Base-by-base conservation (phyloP, 805 yeast genomes). In the Wickerhamiella occidentalis region DNA sequence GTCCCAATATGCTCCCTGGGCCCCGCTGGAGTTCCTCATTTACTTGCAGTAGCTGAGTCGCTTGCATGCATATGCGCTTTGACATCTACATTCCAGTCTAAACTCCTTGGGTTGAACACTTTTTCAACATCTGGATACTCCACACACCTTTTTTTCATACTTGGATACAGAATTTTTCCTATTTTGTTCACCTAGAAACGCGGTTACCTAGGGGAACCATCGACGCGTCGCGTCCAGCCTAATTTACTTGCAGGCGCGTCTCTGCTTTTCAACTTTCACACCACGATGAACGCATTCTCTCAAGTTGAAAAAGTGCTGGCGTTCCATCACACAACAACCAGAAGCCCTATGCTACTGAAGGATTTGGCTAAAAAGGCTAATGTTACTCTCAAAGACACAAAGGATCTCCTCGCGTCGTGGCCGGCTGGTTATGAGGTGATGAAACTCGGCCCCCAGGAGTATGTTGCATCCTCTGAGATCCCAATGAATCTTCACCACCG, bases 321-420 rank as follows among this genome's bases (percentile, higher is more conserved):
- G 19, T 37, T 26, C 18, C 48, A 45, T 19, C 48, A 45, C 28
- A 28, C 43, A 25, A 45, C 43, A 3, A 37, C 43, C 11, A 19
- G 9, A 5, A 35, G 43, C 11, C 48, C 43, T 2, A 28, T 45
- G 43, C 12, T 15, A 13, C 11, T 37, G 6, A 37, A 26, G 3
- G 21, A 13, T n/a, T 4, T 45, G 19, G 12, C 19, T 3, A 36
- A 19, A 6, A 25, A 13, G 22, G 43, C 48, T 1, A 7, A 12
- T 3, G 51, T 55, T 15, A 68, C 67, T 48, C 96, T 87, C 47
- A 79, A 81, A 17, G 95, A 87, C 69, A 74, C 90, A 64, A 88
- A 85, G 63, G 95, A 83, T 54, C 60, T 76, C 50, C 73, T 90
- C 58, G 80, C 81, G 58, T 65, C 28, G 47, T 45, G 47, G 47